Evolutionary conservation across 495 filamentous ascomycete species (phyloP).

Genomic region (Penicillium canariense): DNA sequence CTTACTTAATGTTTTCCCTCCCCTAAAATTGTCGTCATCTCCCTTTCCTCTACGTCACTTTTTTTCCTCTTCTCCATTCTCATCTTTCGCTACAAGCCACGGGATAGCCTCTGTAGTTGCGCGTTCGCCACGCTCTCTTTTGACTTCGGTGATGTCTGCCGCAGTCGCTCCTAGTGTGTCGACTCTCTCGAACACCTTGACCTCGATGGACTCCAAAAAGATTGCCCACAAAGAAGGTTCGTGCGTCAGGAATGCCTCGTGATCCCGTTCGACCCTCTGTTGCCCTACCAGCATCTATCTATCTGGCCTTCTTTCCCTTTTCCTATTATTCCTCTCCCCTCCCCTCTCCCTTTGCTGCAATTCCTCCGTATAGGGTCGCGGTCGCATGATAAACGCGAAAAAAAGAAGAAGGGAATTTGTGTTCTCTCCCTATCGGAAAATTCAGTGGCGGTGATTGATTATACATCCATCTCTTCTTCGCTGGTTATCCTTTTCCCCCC

Average conservation of each 20-base stretch:
- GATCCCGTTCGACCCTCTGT: not conserved
- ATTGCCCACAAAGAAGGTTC: constrained; percentile 37
- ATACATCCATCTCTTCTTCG: constrained; percentile 7
- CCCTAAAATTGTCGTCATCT: constrained; percentile 25
- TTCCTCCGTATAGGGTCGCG: constrained; percentile 4
- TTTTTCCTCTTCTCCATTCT: constrained; percentile 22
- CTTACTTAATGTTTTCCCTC: constrained; percentile 19
- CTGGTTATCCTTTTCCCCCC: constrained; percentile 12
- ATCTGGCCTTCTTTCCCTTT: not conserved
- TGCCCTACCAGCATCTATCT: not conserved
- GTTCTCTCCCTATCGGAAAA: not conserved
- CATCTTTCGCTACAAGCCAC: constrained; percentile 21
- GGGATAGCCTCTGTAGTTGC: constrained; percentile 8
- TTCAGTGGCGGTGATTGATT: constrained; percentile 4
- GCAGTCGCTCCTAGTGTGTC: constrained; percentile 44
- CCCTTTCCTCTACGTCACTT: constrained; percentile 29
- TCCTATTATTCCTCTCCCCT: not conserved
- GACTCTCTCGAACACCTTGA: constrained; percentile 34
- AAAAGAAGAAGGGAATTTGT: constrained; percentile 9
- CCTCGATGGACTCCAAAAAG: constrained; percentile 55
- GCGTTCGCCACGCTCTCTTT: constrained; percentile 9
- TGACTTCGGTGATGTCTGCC: constrained; percentile 41
- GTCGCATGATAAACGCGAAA: not conserved
- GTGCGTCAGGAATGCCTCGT: constrained; percentile 2
- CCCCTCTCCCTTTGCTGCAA: constrained; percentile 1